Percentiles rank a stretch among this genome's conserved stretches.
Evolutionary conservation across 108 stramenopile genomes (phyloP).

Genomic region (Nannochloropsis gaditana): DNA sequence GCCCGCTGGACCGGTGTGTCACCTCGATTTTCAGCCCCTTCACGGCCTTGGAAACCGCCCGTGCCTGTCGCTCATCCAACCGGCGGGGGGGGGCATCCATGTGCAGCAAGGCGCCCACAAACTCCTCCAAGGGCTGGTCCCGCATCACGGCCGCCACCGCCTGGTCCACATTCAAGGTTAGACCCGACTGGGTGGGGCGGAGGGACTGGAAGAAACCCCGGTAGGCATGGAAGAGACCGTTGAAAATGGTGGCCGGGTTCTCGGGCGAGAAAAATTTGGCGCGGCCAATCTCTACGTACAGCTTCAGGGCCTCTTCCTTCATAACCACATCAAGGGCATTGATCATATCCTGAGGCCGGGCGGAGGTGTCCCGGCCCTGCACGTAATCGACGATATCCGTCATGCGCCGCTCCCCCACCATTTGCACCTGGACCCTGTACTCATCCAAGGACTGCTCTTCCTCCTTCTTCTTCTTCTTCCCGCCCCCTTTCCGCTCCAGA

Average conservation of each 20-base stretch:
- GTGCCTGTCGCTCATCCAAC: slow-evolving; percentile 2
- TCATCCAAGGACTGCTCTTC: neutral
- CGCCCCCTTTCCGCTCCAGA: neutral
- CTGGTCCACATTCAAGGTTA: slow-evolving; percentile 45
- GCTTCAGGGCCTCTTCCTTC: neutral
- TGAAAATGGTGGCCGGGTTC: neutral
- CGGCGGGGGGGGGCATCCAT: neutral
- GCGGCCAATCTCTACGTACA: neutral
- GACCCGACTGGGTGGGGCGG: slow-evolving; percentile 40
- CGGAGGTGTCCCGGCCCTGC: neutral
- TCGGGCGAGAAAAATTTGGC: neutral
- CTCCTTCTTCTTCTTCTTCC: neutral
- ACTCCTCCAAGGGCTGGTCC: slow-evolving; percentile 33
- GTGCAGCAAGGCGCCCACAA: neutral
- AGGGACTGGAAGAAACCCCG: slow-evolving; percentile 47
- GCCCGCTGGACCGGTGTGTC: neutral
- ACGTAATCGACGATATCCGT: neutral
- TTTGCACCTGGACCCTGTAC: neutral
- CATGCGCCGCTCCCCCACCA: neutral
- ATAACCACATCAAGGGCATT: slow-evolving; percentile 24
- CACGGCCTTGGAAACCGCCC: slow-evolving; percentile 2
- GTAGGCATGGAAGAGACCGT: neutral
- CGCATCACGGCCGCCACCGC: slow-evolving; percentile 39
- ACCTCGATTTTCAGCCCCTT: neutral
- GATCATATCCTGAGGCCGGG: neutral